Evolutionary conservation across 2,329 filamentous ascomycete genomes (phyloP).

Genomic region (Neocatenulostroma microsporum): DNA sequence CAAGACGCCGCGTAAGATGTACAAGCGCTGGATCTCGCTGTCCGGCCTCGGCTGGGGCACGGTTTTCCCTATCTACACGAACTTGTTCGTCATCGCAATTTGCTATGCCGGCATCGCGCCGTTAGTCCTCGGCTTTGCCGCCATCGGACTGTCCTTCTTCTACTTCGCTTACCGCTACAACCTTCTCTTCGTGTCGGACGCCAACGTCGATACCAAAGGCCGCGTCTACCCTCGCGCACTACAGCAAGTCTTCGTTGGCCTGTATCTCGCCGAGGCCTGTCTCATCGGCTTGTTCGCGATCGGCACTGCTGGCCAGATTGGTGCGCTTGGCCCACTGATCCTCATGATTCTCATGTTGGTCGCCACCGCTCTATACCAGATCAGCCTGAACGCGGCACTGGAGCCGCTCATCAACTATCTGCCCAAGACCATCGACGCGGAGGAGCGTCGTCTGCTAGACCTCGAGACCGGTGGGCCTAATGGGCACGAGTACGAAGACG

Average conservation of each 20-base stretch:
- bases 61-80: conserved; percentile 71
- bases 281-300: conserved; percentile 78
- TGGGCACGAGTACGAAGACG: conserved; percentile 1
- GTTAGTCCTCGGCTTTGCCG: conserved; percentile 73
- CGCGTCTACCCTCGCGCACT: conserved; percentile 80
- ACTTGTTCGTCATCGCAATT: conserved; percentile 65
- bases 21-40: conserved; percentile 66
- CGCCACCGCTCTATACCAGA: conserved; percentile 68
- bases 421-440: conserved; percentile 43
- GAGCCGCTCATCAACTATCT: conserved; percentile 69
- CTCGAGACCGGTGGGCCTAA: conserved; percentile 25
- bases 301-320: conserved; percentile 43
- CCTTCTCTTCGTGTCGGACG: conserved; percentile 76
- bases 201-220: conserved; percentile 76
- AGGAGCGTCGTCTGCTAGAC: conserved; percentile 30
- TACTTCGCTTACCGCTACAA: conserved; percentile 89
- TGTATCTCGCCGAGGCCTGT: conserved; percentile 72
- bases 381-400: conserved; percentile 65
- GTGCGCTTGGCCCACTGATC: conserved; percentile 56
- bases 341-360: conserved; percentile 70
- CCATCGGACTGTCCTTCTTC: conserved; percentile 69
- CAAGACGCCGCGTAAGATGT: conserved; percentile 71
- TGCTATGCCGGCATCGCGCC: conserved; percentile 83
- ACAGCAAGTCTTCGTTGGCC: conserved; percentile 73
- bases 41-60: conserved; percentile 76